Conservation (phyloP, 352 stramenopile species). For the Globisporangium irregulare region DNA sequence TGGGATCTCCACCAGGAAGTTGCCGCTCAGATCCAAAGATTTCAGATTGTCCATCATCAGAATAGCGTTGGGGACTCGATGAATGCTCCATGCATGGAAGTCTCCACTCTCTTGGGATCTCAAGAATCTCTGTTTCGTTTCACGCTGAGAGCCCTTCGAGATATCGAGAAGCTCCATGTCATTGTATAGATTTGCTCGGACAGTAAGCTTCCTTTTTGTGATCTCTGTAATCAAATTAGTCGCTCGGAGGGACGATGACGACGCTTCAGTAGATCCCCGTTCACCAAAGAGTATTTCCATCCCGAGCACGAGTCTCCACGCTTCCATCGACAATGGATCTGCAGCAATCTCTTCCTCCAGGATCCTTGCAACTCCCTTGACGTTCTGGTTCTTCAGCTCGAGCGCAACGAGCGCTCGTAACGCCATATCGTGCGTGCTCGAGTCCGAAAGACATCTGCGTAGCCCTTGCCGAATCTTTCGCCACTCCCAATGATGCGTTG, state of each 20-base stretch:
- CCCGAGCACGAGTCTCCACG: slow-evolving; percentile 45
- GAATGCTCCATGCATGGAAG: slow-evolving; percentile 14
- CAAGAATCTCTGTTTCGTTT: neutral
- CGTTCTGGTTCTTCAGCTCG: slow-evolving; percentile 37
- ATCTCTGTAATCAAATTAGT: slow-evolving; percentile 32
- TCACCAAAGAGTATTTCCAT: slow-evolving; percentile 62
- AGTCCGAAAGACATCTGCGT: slow-evolving; percentile 28
- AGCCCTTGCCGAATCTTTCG: slow-evolving; percentile 38
- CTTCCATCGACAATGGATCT: slow-evolving; percentile 36
- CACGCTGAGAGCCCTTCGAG: slow-evolving; percentile 17
- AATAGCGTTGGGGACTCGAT: slow-evolving; percentile 33
- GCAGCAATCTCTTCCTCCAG: slow-evolving; percentile 29
- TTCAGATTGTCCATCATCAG: slow-evolving; percentile 30
- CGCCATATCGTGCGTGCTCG: slow-evolving; percentile 28
- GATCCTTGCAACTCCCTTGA: slow-evolving; percentile 37
- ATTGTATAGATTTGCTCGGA: slow-evolving; percentile 18
- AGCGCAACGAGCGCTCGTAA: slow-evolving; percentile 39
- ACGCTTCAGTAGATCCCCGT: neutral
- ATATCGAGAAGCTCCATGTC: slow-evolving; percentile 19
- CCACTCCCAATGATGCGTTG: slow-evolving; percentile 45
- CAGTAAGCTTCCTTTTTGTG: slow-evolving; percentile 29
- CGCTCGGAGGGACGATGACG: slow-evolving; percentile 16
- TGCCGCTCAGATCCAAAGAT: slow-evolving; percentile 47
- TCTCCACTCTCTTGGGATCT: neutral
- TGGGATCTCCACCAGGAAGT: slow-evolving; percentile 47